phyloP scores from a whole-genome alignment of 768 basidiomycete species.

The Cystobasidiopsis lactophilus region DNA sequence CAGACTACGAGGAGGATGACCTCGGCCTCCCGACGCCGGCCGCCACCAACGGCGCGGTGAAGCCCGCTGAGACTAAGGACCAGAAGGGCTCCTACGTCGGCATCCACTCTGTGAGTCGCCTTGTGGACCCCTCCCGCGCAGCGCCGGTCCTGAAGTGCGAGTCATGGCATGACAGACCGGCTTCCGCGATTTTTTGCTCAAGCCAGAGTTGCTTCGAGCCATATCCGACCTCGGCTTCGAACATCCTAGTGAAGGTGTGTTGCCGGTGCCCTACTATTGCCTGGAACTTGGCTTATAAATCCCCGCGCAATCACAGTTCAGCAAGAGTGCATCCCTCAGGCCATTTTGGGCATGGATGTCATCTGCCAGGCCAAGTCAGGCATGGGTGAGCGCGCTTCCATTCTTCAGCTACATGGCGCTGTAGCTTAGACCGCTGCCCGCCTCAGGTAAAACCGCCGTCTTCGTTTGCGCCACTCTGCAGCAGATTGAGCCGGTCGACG shows the following conservation, averaged over 20 bases:
- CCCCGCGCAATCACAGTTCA: conserved; percentile 45
- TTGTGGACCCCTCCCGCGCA: neutral
- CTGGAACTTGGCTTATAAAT: neutral
- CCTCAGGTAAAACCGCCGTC: conserved; percentile 89
- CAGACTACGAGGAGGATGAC: conserved; percentile 65
- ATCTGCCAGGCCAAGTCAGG: conserved; percentile 99
- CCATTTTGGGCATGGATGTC: conserved; percentile 97
- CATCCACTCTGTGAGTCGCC: conserved; percentile 48
- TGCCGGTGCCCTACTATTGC: neutral
- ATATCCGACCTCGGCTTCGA: conserved; percentile 99
- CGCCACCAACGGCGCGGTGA: conserved; percentile 2
- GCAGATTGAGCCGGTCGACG: conserved; percentile 92
- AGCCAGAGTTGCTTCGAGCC: conserved; percentile 85
- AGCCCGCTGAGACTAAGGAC: conserved; percentile 14
- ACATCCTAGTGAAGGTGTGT: conserved; percentile 90
- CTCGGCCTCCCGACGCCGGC: conserved; percentile 3
- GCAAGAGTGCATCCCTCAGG: conserved; percentile 99
- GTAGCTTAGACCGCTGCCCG: neutral
- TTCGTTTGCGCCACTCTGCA: conserved; percentile 95
- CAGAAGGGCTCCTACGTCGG: conserved; percentile 64
- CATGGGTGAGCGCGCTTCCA: conserved; percentile 24
- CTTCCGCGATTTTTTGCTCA: conserved; percentile 94
- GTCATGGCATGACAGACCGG: conserved; percentile 58
- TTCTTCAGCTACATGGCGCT: neutral
- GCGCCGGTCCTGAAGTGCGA: neutral